Evolutionary conservation across 2,329 filamentous ascomycete genomes (phyloP).

Genomic region (Cordyceps cateniannulata): DNA sequence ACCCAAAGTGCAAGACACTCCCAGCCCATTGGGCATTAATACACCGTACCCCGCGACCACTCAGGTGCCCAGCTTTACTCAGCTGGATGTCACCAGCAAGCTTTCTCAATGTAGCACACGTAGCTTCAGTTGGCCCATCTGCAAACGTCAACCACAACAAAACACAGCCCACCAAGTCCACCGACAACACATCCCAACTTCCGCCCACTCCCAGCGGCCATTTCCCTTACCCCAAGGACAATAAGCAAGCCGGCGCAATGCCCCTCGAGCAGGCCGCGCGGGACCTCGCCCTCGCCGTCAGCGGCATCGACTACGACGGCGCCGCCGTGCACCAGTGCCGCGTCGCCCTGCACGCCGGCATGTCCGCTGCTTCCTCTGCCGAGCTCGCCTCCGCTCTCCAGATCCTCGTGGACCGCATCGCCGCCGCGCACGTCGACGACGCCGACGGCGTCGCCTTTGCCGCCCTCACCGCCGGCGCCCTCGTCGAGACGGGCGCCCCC

Average conservation of each 20-base stretch:
- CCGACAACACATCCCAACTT: neutral
- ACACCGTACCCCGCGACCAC: neutral
- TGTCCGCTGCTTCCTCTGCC: neutral
- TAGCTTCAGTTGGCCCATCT: neutral
- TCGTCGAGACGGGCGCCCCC: constrained; percentile 5
- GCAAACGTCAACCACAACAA: neutral
- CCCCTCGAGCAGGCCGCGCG: constrained; percentile 9
- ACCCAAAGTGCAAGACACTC: neutral
- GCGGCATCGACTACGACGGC: constrained; percentile 11
- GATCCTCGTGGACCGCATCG: constrained; percentile 1
- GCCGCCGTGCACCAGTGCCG: constrained; percentile 5
- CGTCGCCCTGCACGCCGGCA: constrained; percentile 5
- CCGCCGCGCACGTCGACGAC: neutral
- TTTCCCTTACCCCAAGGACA: too few species aligned
- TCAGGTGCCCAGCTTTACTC: constrained; percentile 9
- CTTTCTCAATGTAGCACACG: neutral
- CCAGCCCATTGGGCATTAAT: neutral
- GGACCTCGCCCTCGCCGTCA: constrained; percentile 4
- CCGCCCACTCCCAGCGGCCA: neutral
- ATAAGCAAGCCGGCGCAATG: too few species aligned
- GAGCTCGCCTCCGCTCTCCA: neutral
- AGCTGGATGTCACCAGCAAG: neutral
- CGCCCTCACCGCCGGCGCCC: constrained; percentile 4
- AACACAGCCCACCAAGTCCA: neutral
- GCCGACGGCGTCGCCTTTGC: constrained; percentile 7